Evolutionary conservation across 2,329 filamentous ascomycete genomes (phyloP).

Genomic region (Cytospora chrysosperma): DNA sequence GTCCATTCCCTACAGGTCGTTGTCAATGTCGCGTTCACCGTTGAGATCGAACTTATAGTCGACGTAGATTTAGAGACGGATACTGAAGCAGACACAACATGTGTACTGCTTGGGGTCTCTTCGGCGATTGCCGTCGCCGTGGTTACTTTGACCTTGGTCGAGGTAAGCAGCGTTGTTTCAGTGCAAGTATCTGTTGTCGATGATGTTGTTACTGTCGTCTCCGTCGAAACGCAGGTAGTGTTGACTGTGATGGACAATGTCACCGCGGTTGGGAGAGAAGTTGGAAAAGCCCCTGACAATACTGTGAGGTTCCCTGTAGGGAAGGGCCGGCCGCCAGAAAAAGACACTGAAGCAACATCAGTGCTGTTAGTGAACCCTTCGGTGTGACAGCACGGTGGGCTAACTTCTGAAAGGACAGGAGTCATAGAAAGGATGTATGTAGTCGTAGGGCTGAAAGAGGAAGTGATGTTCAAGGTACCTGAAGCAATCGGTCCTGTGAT

Average conservation of each 20-base stretch:
- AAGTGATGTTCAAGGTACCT: background rate
- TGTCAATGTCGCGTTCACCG: background rate
- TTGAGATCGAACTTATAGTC: background rate
- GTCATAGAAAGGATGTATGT: background rate
- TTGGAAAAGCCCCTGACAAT: background rate
- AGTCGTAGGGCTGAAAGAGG: background rate
- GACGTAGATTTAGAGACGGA: background rate
- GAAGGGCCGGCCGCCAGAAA: background rate
- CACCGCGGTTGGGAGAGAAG: background rate
- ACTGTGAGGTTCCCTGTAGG: background rate
- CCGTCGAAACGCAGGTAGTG: conserved; percentile 6
- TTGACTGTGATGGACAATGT: conserved; percentile 3
- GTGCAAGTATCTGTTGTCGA: background rate
- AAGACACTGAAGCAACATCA: background rate
- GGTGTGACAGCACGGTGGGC: background rate
- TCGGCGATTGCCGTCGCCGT: conserved; percentile 1
- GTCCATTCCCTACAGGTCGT: background rate
- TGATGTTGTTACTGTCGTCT: background rate
- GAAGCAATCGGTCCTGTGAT: background rate
- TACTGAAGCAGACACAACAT: background rate
- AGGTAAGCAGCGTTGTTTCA: conserved; percentile 5
- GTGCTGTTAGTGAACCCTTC: background rate
- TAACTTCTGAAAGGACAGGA: background rate
- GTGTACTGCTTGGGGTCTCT: background rate
- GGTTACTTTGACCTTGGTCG: conserved; percentile 1